Evolutionary conservation across 1,139 yeast species (phyloP), one percentile per base, ranked within the genome.

Genomic region (Diutina mesorugosa): DNA sequence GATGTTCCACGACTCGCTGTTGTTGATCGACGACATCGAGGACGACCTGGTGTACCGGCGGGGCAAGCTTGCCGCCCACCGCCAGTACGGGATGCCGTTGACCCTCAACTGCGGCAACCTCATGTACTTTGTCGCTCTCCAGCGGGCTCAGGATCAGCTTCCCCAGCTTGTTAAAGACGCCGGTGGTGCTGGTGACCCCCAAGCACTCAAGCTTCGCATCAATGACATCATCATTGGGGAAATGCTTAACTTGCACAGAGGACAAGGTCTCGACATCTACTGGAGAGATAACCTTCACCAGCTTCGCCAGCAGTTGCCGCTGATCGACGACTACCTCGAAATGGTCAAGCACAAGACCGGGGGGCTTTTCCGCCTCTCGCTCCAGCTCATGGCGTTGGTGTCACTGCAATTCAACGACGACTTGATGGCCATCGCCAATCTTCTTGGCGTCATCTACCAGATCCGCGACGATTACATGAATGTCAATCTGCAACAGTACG

Each of bases 341-440:
- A 91, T 91, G 97, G 95, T 87, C 18, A 80, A 80, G 77, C 83
- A 89, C 66, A 90, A 90, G 65, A 90, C 97, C 0, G 96, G 96
- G 1, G 97, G 97, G 0, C 71, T 90, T 45, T 87, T 90, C 65
- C 74, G 97, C 58, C 72, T 90, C 48, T 84, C 93, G 0, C 81
- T 86, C 4, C 72, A 84, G 59, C 69, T 90, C 46, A 75, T 90
- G 78, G 84, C 77, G 61, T 60, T 65, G 18, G 68, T 67, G 57
- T 30, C 57, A 5, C 16, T 14, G n/a, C 28, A 16, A 4, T 7
- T 6, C 28, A 12, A 32, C 18, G 50, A 52, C 35, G 47, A 38
- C 6, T 68, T 84, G 53, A 75, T 84, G 0, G 81, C 85, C 6
- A 69, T 89, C 45, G 85, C 95, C n/a, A 87, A 88, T 63, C 64